A percentile compares a stretch with the other conserved stretches of the same genome.
These are phyloP conservation scores for Cyamopsis tetragonoloba DNA, from an alignment of 306 rosid species.

Conservation along the genomic window DNA sequence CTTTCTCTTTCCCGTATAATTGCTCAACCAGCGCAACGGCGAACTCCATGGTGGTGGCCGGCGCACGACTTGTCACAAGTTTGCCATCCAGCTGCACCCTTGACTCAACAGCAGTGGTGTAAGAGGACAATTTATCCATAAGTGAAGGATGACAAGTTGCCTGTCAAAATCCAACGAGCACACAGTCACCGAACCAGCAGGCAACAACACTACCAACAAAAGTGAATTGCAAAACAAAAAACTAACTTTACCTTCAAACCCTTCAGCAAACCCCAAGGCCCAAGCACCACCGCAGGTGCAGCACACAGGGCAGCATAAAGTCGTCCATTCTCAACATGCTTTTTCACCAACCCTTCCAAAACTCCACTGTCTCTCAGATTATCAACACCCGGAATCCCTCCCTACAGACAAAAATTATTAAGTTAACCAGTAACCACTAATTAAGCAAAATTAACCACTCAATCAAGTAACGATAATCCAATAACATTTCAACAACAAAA, in stretches of 20 bases:
- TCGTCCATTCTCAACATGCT: conserved; percentile 70
- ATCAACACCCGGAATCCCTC: conserved; percentile 81
- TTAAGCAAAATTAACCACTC: neutral
- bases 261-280: conserved; percentile 82
- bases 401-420: conserved; percentile 45
- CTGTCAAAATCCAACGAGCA: conserved; percentile 48
- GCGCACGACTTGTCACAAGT: conserved; percentile 84
- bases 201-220: neutral
- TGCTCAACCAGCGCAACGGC: conserved; percentile 72
- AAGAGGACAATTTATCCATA: conserved; percentile 69
- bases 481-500: no score
- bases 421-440: no score
- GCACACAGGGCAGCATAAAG: conserved; percentile 87
- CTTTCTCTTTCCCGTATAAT: conserved; percentile 81
- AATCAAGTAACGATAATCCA: neutral
- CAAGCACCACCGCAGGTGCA: conserved; percentile 89
- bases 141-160: conserved; percentile 81
- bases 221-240: neutral
- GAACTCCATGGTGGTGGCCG: conserved; percentile 91
- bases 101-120: conserved; percentile 67
- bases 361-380: conserved; percentile 31
- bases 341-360: conserved; percentile 33
- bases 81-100: conserved; percentile 83
- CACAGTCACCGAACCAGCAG: neutral
- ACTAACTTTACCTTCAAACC: conserved; percentile 65